Base-by-base conservation (phyloP, 768 basidiomycete species). In the Xerocomellus chrysenteron region DNA sequence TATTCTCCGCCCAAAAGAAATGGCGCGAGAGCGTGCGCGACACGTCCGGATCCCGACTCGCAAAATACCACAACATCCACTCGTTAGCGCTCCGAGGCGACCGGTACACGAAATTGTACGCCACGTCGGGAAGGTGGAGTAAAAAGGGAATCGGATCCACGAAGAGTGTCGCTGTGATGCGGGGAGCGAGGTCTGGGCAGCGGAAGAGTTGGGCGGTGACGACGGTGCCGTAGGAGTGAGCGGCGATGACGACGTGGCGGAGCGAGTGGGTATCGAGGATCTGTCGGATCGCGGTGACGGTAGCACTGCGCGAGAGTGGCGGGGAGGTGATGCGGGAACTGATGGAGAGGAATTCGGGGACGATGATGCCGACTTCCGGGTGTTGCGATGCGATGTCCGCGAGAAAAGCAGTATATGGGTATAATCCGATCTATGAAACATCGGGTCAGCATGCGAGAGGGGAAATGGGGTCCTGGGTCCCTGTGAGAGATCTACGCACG, bases 41-140 rank as follows among this genome's bases (percentile, higher is more conserved):
- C 47, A 86, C 77, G 61, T 87, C 86, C 12, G 83, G 72, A 59
- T 88, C 87, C 12, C 81, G 79, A 53, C 80, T 81, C 21, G 85
- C 77, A 60, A 88, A 87, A 62, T 83, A 88, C 82, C 84, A 87
- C 49, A 88, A 61, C 68, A 84, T 75, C 83, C 84, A 86, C 60
- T 88, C 82, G 63, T 81, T 81, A 51, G 81, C 80, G 53, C 64
- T 48, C n/a, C 61, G 59, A n/a, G 86, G 76, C 8, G 58, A 44
- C 21, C 87, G 81, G 69, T 88, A 86, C 39, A 88, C 73, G 55
- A 88, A 88, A 66, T 86, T 87, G 66, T 78, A 79, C 19, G 84
- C 83, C 43, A 87, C 79, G n/a, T 78, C 62, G 3, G 86, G 82
- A 42, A 82, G 76, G 69, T 86, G 84, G 10, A 88, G 75, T 3